phyloP scores from a whole-genome alignment of 1,284 basidiomycete genomes.

The Boletus hoseneyae region DNA sequence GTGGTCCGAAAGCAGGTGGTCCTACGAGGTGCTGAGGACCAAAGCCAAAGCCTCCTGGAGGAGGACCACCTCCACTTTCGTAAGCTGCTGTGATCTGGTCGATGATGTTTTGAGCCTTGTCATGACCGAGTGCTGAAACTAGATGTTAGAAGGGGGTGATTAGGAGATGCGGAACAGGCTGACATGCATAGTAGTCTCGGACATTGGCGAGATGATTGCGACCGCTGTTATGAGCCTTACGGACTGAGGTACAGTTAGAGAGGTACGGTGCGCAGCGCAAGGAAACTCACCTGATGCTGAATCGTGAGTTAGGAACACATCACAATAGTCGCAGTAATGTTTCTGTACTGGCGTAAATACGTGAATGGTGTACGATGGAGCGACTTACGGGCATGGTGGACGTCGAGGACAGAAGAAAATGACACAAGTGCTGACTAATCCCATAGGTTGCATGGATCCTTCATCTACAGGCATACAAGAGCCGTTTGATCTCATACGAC shows the following conservation, averaged over 20 bases:
- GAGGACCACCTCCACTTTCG: slow-evolving; percentile 80
- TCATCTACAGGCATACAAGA: slow-evolving; percentile 82
- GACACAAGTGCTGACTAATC: slow-evolving; percentile 32
- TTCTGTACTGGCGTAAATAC: slow-evolving; percentile 46
- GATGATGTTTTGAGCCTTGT: slow-evolving; percentile 94
- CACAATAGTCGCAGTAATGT: slow-evolving; percentile 92
- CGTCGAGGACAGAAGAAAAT: slow-evolving; percentile 23
- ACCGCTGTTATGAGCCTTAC: slow-evolving; percentile 97
- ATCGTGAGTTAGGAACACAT: slow-evolving; percentile 88
- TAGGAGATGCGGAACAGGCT: slow-evolving; percentile 26
- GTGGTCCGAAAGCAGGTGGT: slow-evolving; percentile 35
- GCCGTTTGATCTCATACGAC: slow-evolving; percentile 96
- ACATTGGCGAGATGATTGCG: slow-evolving; percentile 97
- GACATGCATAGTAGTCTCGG: slow-evolving; percentile 94
- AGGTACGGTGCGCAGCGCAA: slow-evolving; percentile 9
- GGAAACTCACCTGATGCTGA: slow-evolving; percentile 68
- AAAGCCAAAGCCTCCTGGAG: slow-evolving; percentile 79
- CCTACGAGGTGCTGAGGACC: slow-evolving; percentile 65
- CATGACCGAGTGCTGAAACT: slow-evolving; percentile 80
- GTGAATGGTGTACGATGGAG: background rate
- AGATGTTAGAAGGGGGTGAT: slow-evolving; percentile 12
- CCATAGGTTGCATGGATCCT: slow-evolving; percentile 55
- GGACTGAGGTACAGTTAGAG: slow-evolving; percentile 52
- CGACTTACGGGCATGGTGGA: slow-evolving; percentile 30
- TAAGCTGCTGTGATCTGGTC: slow-evolving; percentile 94